Evolutionary conservation across 2,329 filamentous ascomycete species (phyloP).

Genomic region (Penicillium sp.): DNA sequence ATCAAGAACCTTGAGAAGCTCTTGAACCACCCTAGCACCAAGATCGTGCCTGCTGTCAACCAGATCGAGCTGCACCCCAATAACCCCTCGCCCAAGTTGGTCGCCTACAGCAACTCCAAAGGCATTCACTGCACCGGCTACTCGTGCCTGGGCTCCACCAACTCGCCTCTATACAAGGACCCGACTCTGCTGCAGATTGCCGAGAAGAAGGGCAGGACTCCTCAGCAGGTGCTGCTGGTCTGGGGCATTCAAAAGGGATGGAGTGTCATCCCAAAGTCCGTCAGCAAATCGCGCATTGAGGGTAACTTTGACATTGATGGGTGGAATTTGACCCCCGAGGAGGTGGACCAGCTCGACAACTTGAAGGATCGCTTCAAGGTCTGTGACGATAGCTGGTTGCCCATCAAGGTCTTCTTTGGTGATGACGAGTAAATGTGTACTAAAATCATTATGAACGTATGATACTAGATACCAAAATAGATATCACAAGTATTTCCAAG

Average conservation of each 20-base stretch:
- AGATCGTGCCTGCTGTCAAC: conserved; percentile 48
- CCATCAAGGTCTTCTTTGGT: conserved; percentile 74
- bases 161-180: conserved; percentile 52
- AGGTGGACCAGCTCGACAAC: conserved; percentile 61
- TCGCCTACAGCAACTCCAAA: conserved; percentile 48
- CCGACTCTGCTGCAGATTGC: conserved; percentile 48
- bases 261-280: conserved; percentile 80
- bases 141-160: conserved; percentile 52
- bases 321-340: conserved; percentile 66
- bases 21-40: conserved; percentile 57
- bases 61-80: conserved; percentile 54
- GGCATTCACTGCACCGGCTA: conserved; percentile 53
- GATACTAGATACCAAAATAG: not conserved
- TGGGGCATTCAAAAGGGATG: conserved; percentile 79
- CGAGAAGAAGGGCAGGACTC: conserved; percentile 51
- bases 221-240: conserved; percentile 52
- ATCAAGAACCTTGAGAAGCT: conserved; percentile 75
- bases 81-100: conserved; percentile 62
- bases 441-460: conserved; percentile 12
- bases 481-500: not conserved
- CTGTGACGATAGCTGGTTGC: conserved; percentile 65
- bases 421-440: conserved; percentile 62
- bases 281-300: conserved; percentile 66
- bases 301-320: conserved; percentile 71
- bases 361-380: conserved; percentile 76